Evolutionary conservation across 495 filamentous ascomycete species (phyloP).

Genomic region (Podospora didyma): DNA sequence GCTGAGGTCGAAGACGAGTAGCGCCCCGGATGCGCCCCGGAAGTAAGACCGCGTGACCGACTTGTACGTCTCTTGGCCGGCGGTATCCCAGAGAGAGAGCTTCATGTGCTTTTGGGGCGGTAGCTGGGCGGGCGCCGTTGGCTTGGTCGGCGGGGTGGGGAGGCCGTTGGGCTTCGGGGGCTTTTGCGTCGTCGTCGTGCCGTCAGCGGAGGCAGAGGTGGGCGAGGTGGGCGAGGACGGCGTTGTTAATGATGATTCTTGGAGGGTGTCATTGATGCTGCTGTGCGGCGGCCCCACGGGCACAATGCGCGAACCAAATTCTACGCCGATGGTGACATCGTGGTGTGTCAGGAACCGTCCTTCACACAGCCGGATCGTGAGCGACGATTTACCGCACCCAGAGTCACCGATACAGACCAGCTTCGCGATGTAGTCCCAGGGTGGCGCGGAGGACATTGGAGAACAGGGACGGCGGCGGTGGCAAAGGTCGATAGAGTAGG

Average conservation of each 20-base stretch:
- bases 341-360: slow-evolving; percentile 89
- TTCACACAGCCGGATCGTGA: slow-evolving; percentile 95
- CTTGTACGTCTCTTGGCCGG: slow-evolving; percentile 95
- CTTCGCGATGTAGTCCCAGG: slow-evolving; percentile 99
- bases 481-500: not conserved
- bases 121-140: slow-evolving; percentile 9
- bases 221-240: not conserved
- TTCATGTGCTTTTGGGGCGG: slow-evolving; percentile 70
- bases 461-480: slow-evolving; percentile 6
- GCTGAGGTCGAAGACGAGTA: slow-evolving; percentile 93
- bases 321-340: slow-evolving; percentile 97
- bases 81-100: slow-evolving; percentile 83
- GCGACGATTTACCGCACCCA: slow-evolving; percentile 82
- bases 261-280: slow-evolving; percentile 24
- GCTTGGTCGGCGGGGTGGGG: slow-evolving; percentile 27
- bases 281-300: slow-evolving; percentile 78
- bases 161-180: slow-evolving; percentile 23
- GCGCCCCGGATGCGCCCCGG: slow-evolving; percentile 83
- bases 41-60: slow-evolving; percentile 95
- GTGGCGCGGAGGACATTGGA: slow-evolving; percentile 52
- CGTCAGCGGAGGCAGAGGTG: not conserved
- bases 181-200: not conserved
- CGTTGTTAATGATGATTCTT: not conserved
- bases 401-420: slow-evolving; percentile 96
- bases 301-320: slow-evolving; percentile 92